These are phyloP conservation scores for Populus alba DNA, from an alignment of 345 rosid genomes.

Conservation along the genomic window DNA sequence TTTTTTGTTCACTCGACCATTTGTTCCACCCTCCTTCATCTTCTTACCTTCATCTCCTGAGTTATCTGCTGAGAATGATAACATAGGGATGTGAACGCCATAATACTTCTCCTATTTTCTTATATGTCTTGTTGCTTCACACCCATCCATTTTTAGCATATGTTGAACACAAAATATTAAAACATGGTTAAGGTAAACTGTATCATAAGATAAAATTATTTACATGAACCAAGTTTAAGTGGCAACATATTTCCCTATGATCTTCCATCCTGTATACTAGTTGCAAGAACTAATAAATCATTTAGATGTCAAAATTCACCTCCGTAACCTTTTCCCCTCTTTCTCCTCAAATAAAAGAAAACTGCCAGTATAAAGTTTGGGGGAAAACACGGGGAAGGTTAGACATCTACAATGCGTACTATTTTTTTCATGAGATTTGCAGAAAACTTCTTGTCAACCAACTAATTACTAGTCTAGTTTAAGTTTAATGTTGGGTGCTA, in stretches of 20 bases:
- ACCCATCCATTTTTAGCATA: slow-evolving; percentile 29
- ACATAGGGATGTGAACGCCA: slow-evolving; percentile 13
- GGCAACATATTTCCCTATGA: too few species aligned
- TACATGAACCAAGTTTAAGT: background rate
- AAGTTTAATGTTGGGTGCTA: background rate
- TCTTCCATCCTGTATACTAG: background rate
- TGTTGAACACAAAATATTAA: background rate
- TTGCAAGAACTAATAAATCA: background rate
- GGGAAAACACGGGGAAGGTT: too few species aligned
- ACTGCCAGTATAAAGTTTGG: too few species aligned
- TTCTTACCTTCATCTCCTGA: slow-evolving; percentile 2
- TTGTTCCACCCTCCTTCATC: slow-evolving; percentile 20
- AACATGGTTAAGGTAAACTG: background rate
- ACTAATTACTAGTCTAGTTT: background rate
- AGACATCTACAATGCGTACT: background rate
- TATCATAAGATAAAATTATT: too few species aligned
- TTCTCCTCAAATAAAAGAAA: too few species aligned
- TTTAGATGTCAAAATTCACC: background rate
- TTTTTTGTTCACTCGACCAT: slow-evolving; percentile 13
- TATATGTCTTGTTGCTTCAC: slow-evolving; percentile 26
- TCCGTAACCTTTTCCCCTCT: background rate
- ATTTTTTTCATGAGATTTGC: background rate
- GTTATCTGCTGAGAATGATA: slow-evolving; percentile 20
- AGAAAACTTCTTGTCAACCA: background rate
- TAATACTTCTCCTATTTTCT: slow-evolving; percentile 9